Evolutionary conservation across 2,329 filamentous ascomycete genomes (phyloP).

Genomic region (Sporothrix brasiliensis): DNA sequence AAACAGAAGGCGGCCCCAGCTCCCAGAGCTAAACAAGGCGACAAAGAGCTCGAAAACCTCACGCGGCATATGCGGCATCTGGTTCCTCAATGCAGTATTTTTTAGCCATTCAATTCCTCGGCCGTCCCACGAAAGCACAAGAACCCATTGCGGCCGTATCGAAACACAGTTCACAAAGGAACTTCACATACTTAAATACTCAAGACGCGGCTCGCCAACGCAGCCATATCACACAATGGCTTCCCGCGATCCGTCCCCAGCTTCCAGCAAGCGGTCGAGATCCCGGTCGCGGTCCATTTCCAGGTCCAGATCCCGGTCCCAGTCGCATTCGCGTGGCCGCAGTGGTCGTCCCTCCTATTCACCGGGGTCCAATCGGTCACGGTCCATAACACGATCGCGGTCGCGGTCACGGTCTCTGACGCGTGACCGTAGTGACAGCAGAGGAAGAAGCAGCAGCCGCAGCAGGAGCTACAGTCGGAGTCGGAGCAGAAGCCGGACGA

Average conservation of each 20-base stretch:
- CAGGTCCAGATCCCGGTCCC: constrained; percentile 13
- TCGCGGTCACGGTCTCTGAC: constrained; percentile 13
- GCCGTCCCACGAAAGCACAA: not conserved
- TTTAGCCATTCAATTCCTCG: not conserved
- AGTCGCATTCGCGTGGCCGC: not conserved
- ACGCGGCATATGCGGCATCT: not conserved
- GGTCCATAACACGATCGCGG: constrained; percentile 9
- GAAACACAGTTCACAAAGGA: not conserved
- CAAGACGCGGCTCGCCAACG: not conserved
- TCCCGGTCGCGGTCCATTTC: constrained; percentile 22
- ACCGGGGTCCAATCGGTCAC: not conserved
- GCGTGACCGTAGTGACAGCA: constrained; percentile 36
- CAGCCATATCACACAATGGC: constrained; percentile 18
- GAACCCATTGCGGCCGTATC: not conserved
- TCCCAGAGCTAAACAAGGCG: not conserved
- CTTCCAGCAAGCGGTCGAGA: constrained; percentile 27
- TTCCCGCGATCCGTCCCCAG: constrained; percentile 24
- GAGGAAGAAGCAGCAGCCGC: constrained; percentile 36
- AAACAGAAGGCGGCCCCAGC: constrained; percentile 21
- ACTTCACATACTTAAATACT: not conserved
- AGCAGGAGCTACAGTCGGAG: not conserved
- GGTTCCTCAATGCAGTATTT: not conserved
- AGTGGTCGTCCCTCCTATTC: constrained; percentile 9
- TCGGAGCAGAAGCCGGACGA: constrained; percentile 35
- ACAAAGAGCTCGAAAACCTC: constrained; percentile 22